Evolutionary conservation across 108 stramenopile species (phyloP).

Genomic region (Stephanodiscus triporus): DNA sequence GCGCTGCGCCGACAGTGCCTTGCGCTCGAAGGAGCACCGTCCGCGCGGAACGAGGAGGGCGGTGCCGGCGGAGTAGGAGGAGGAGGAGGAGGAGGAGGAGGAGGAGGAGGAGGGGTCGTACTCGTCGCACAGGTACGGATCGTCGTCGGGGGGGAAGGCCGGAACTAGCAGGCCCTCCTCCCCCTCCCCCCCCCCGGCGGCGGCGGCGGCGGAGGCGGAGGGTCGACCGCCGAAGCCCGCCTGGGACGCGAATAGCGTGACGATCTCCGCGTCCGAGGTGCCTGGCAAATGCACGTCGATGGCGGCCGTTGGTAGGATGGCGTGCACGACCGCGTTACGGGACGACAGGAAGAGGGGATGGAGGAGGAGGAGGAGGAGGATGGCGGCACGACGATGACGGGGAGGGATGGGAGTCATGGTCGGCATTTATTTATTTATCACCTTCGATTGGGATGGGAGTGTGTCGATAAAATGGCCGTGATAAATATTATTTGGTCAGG

Average conservation of each 20-base stretch:
- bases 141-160: conserved; percentile 42
- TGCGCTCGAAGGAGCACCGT: conserved; percentile 54
- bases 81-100: no score
- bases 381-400: neutral
- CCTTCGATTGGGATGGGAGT: no score
- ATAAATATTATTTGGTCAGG: no score
- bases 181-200: neutral
- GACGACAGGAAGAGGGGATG: neutral
- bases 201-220: neutral
- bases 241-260: conserved; percentile 71
- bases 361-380: conserved; percentile 3
- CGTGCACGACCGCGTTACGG: conserved; percentile 21
- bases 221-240: conserved; percentile 62
- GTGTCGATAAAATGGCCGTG: no score
- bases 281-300: conserved; percentile 38
- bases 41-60: conserved; percentile 56
- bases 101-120: no score
- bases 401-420: neutral
- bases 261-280: conserved; percentile 6
- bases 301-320: conserved; percentile 59
- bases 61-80: conserved; percentile 14
- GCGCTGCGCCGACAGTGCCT: conserved; percentile 46
- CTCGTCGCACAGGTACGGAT: conserved; percentile 43
- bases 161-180: conserved; percentile 35
- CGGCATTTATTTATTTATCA: no score